Evolutionary conservation across 805 yeast genomes (phyloP), one percentile per base, ranked within the genome.

Genomic region (Yamadazyma tumulicola): DNA sequence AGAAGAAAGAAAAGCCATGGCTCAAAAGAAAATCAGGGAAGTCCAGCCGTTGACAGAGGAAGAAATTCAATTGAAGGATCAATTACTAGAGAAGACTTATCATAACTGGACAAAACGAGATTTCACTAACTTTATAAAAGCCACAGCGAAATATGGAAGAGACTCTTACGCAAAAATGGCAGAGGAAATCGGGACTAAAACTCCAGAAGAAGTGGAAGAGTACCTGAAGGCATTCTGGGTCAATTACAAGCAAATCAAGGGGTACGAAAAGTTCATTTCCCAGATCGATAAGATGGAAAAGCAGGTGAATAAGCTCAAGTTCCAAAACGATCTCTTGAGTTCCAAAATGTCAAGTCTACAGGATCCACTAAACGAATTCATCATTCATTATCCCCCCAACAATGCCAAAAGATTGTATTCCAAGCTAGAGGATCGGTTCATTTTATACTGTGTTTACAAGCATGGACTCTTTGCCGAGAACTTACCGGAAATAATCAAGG

Each of bases 321-420:
- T 67, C 26, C 91, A 84, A 50, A 76, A 79, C 40, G 67, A 62
- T 32, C 58, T 81, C 7, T 59, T 84, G 23, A 67, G 66, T 2
- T 59, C 55, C 20, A 82, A 82, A 46, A 59, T 83, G 44, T 67
- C 67, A 29, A 72, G 67, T 35, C 64, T 69, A 26, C 63, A 65
- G n/a, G 75, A 72, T 38, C 88, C 89, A 0, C 52, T 82, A 15
- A 77, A 77, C 29, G 79, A 81, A 27, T 59, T 85, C 55, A 59
- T 59, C 4, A 78, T 85, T 16, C 82, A 75, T 35, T 85, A 82
- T 41, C 91, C 93, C 0, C 89, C 89, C n/a, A 84, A 83, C 51
- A 84, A 82, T 52, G 82, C 93, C 9, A 82, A 84, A 49, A 63
- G 88, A 46, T 70, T 82, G 6, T 85, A 81, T 48, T 77, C 85